Percentiles rank a stretch among this genome's conserved stretches.
phyloP scores from a whole-genome alignment of 2,329 filamentous ascomycete genomes.

The Diaporthe australafricana region DNA sequence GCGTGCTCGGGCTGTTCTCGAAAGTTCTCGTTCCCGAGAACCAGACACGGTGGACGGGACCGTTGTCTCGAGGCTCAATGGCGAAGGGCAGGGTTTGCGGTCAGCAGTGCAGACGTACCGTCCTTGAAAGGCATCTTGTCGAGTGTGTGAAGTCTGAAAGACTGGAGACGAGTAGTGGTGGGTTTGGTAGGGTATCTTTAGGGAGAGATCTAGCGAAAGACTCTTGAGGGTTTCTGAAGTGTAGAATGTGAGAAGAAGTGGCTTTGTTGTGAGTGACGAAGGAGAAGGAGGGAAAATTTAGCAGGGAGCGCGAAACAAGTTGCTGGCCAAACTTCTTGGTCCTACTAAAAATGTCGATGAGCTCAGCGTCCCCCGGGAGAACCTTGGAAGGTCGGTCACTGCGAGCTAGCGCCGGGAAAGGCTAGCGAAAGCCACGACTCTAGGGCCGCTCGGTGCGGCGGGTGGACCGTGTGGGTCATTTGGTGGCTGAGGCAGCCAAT shows the following conservation, averaged over 20 bases:
- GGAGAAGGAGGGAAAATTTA: conserved; percentile 30
- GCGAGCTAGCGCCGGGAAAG: conserved; percentile 17
- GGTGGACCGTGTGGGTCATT: conserved; percentile 16
- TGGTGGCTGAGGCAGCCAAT: conserved; percentile 35
- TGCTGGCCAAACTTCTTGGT: neutral
- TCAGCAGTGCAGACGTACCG: conserved; percentile 46
- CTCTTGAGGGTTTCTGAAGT: neutral
- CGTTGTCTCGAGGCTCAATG: conserved; percentile 39
- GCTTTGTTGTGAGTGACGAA: conserved; percentile 6
- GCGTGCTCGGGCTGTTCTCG: conserved; percentile 34
- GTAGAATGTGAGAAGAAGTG: neutral
- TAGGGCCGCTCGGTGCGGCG: neutral
- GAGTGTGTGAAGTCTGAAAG: conserved; percentile 41
- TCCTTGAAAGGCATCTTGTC: conserved; percentile 53
- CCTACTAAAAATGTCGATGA: conserved; percentile 35
- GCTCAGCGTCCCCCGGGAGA: conserved; percentile 29
- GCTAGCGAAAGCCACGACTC: conserved; percentile 16
- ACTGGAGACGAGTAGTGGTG: conserved; percentile 38
- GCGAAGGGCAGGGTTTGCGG: conserved; percentile 33
- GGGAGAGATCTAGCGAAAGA: conserved; percentile 27
- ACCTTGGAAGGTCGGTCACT: conserved; percentile 18
- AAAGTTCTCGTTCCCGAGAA: no score
- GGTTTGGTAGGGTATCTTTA: conserved; percentile 1
- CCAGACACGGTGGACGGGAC: neutral
- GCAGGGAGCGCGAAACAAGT: conserved; percentile 30